A percentile compares a stretch with the other conserved stretches of the same genome.
phyloP scores from a whole-genome alignment of 148 eudicot genomes.

The Drosera capensis region DNA sequence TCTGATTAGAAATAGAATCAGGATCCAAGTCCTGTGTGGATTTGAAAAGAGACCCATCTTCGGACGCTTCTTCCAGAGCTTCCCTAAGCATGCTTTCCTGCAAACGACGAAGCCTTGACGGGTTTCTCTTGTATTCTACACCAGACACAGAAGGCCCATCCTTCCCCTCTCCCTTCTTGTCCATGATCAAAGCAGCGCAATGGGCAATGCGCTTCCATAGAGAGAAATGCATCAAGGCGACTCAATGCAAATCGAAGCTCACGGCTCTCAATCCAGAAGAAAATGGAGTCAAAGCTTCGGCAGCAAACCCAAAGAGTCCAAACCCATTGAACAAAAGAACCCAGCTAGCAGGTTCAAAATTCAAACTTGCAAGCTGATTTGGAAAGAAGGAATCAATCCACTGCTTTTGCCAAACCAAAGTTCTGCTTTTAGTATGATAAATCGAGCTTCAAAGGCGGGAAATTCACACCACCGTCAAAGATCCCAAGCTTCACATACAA shows the following conservation, averaged over 20 bases:
- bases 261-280: neutral
- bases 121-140: slow-evolving; percentile 40
- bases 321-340: slow-evolving; percentile 2
- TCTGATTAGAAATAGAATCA: slow-evolving; percentile 32
- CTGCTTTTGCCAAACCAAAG: slow-evolving; percentile 22
- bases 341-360: slow-evolving; percentile 14
- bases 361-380: slow-evolving; percentile 15
- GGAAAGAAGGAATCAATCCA: slow-evolving; percentile 16
- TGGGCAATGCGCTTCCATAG: slow-evolving; percentile 91
- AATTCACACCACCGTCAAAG: too few relatives aligned
- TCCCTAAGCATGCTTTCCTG: slow-evolving; percentile 79
- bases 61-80: slow-evolving; percentile 96
- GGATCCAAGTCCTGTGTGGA: slow-evolving; percentile 48
- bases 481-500: too few relatives aligned
- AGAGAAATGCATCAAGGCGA: slow-evolving; percentile 75
- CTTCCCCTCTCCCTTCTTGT: slow-evolving; percentile 62
- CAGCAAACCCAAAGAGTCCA: slow-evolving; percentile 5
- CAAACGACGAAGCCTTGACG: slow-evolving; percentile 44
- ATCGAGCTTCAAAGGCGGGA: slow-evolving; percentile 1
- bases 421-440: slow-evolving; percentile 10
- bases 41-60: slow-evolving; percentile 78
- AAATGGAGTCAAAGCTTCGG: slow-evolving; percentile 8
- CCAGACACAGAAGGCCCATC: slow-evolving; percentile 45
- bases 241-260: slow-evolving; percentile 3
- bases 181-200: slow-evolving; percentile 63